A percentile compares a stretch with the other conserved stretches of the same genome.
phyloP scores from a whole-genome alignment of 2,329 filamentous ascomycete species.

The Botryosphaeria agaves region DNA sequence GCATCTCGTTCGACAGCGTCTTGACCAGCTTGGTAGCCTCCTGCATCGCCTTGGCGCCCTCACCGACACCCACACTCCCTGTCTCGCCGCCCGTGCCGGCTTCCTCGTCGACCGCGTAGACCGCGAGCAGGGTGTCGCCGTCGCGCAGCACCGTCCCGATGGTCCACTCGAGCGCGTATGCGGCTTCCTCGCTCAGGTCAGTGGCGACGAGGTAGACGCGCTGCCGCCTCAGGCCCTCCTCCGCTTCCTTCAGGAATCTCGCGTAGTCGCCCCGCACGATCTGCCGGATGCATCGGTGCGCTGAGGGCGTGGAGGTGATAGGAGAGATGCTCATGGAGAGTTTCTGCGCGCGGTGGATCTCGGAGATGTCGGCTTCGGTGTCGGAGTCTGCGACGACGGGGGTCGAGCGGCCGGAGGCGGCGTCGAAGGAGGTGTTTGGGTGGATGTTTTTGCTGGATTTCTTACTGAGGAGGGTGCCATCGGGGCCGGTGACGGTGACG shows the following conservation, averaged over 20 bases:
- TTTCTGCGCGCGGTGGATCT: constrained; percentile 77
- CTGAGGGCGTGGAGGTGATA: constrained; percentile 56
- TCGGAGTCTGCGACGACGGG: constrained; percentile 73
- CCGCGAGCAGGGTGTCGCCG: constrained; percentile 81
- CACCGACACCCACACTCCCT: constrained; percentile 39
- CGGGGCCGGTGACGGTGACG: constrained; percentile 45
- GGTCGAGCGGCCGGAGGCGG: constrained; percentile 38
- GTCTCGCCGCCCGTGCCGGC: constrained; percentile 28
- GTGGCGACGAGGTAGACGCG: constrained; percentile 93
- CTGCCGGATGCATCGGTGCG: constrained; percentile 71
- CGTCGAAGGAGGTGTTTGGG: constrained; percentile 71
- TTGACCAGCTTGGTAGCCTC: constrained; percentile 60
- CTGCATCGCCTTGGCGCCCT: constrained; percentile 57
- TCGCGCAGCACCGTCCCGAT: constrained; percentile 89
- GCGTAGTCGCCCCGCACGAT: constrained; percentile 78
- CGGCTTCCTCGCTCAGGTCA: constrained; percentile 84
- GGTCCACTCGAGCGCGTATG: constrained; percentile 92
- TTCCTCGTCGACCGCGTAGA: constrained; percentile 90
- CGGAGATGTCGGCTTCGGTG: constrained; percentile 65
- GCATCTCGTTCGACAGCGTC: constrained; percentile 31
- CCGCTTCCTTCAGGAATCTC: constrained; percentile 57
- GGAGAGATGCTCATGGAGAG: constrained; percentile 66
- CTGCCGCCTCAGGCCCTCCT: constrained; percentile 60
- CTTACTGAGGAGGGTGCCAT: constrained; percentile 37
- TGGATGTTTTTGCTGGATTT: constrained; percentile 40